phyloP scores from a whole-genome alignment of 129 eudicot species.

The Rutidosis leptorrhynchoides region DNA sequence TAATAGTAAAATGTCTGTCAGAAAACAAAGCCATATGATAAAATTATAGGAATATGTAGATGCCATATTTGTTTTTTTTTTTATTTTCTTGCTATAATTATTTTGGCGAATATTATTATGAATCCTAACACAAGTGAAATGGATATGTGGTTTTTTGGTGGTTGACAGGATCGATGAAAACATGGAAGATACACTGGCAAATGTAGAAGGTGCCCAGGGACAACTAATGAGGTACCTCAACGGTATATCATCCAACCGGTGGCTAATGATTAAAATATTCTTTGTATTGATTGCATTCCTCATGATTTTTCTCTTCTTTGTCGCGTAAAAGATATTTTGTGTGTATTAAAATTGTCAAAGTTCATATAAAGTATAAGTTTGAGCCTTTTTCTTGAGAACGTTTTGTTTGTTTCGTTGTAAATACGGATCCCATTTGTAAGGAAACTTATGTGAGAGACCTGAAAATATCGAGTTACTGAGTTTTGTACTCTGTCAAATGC shows the following conservation, averaged over 20 bases:
- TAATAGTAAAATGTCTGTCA: too few species aligned
- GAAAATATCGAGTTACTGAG: not conserved
- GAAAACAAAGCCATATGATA: not conserved
- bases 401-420: slow-evolving; percentile 15
- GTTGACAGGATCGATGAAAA: slow-evolving; percentile 76
- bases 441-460: slow-evolving; percentile 3
- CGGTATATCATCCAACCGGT: slow-evolving; percentile 82
- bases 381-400: slow-evolving; percentile 9
- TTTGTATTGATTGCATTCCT: slow-evolving; percentile 75
- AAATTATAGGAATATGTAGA: not conserved
- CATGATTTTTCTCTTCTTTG: slow-evolving; percentile 80
- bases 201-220: slow-evolving; percentile 88
- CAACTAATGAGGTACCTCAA: slow-evolving; percentile 79
- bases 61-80: not conserved
- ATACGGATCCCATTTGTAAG: slow-evolving; percentile 9
- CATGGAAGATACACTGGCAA: slow-evolving; percentile 78
- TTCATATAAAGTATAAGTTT: slow-evolving; percentile 20
- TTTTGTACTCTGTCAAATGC: not conserved
- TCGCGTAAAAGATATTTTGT: slow-evolving; percentile 41
- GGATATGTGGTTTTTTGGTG: not conserved
- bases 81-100: not conserved
- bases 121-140: not conserved
- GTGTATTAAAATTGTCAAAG: not conserved
- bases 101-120: not conserved
- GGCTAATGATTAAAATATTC: slow-evolving; percentile 91